phyloP scores from a whole-genome alignment of 176 grass and related monocot genomes.

The Oryza brachyantha region DNA sequence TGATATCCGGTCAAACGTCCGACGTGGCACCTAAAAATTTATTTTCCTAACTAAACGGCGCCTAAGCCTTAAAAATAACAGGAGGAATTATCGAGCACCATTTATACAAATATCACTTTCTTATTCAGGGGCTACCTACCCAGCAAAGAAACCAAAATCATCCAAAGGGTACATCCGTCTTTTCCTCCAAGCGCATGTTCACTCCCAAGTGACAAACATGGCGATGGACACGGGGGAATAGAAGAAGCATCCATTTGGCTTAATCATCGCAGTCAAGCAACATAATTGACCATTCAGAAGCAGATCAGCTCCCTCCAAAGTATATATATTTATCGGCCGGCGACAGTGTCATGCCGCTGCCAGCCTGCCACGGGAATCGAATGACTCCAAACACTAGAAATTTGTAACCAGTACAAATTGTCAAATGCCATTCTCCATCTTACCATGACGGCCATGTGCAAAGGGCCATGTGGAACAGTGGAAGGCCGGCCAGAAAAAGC shows the following conservation, averaged over 20 bases:
- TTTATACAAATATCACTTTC: no score
- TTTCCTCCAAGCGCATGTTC: neutral
- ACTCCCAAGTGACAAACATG: neutral
- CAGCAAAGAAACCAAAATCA: no score
- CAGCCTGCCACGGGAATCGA: neutral
- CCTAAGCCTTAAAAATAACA: no score
- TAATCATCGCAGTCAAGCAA: constrained; percentile 16
- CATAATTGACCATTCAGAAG: constrained; percentile 22
- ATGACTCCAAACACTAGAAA: neutral
- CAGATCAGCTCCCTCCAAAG: neutral
- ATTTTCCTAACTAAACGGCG: no score
- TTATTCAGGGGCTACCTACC: no score
- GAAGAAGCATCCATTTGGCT: constrained; percentile 35
- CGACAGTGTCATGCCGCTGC: neutral
- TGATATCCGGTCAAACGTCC: no score
- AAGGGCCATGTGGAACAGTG: neutral
- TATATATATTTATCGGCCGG: neutral
- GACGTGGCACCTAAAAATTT: no score
- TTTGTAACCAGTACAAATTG: neutral
- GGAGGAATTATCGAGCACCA: no score
- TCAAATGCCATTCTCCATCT: neutral
- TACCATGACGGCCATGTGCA: neutral
- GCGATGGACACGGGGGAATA: constrained; percentile 31
- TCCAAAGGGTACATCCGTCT: neutral
- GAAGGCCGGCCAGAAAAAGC: neutral